Percentiles rank a stretch among this genome's conserved stretches.
Conservation (phyloP, 768 basidiomycete genomes). For the Podaxis sp. region DNA sequence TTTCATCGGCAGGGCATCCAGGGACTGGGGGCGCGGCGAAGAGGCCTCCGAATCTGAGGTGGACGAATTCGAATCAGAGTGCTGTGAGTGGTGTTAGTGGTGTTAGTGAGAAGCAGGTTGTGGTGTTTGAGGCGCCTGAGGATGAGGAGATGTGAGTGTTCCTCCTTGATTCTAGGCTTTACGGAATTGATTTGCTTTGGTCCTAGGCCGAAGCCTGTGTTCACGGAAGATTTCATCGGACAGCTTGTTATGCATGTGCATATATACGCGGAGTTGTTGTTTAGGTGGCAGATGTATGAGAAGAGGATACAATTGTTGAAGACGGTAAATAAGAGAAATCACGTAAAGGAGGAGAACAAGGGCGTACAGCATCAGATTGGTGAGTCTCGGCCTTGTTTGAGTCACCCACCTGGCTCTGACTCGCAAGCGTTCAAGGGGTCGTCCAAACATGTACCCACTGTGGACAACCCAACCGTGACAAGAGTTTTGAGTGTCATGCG, state of each 20-base stretch:
- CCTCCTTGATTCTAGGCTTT: slow-evolving; percentile 12
- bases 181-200: slow-evolving; percentile 2
- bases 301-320: slow-evolving; percentile 77
- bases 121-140: slow-evolving; percentile 35
- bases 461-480: slow-evolving; percentile 28
- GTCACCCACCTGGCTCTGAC: neutral
- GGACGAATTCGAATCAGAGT: slow-evolving; percentile 27
- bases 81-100: slow-evolving; percentile 10
- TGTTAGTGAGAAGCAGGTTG: slow-evolving; percentile 23
- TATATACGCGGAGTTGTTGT: slow-evolving; percentile 73
- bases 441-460: slow-evolving; percentile 43
- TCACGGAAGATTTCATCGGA: slow-evolving; percentile 38
- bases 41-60: slow-evolving; percentile 40
- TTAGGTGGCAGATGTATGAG: slow-evolving; percentile 67
- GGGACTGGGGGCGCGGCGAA: slow-evolving; percentile 19
- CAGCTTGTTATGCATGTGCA: slow-evolving; percentile 55
- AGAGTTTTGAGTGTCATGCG: slow-evolving; percentile 37
- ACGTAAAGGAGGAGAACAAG: slow-evolving; percentile 17
- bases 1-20: slow-evolving; percentile 37
- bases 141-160: slow-evolving; percentile 23
- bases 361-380: slow-evolving; percentile 32
- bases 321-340: slow-evolving; percentile 40
- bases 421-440: slow-evolving; percentile 33
- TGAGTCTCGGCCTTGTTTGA: slow-evolving; percentile 20
- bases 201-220: slow-evolving; percentile 25